Percentiles rank a stretch among this genome's conserved stretches.
Conservation (phyloP, 1,284 basidiomycete species). For the Fomitopsis betulina region DNA sequence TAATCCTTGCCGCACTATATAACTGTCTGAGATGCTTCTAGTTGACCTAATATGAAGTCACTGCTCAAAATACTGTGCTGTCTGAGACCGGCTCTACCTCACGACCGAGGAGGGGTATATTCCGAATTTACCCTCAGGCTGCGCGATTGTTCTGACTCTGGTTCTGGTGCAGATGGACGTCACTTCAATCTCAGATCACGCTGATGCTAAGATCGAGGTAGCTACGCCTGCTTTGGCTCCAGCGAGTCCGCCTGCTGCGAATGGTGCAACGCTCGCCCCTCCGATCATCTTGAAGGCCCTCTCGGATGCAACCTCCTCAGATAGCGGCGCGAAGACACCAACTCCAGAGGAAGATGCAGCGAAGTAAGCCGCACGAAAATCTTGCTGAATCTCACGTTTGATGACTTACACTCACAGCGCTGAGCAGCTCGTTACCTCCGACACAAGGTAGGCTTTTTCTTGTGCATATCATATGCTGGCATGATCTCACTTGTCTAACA, state of each 20-base stretch:
- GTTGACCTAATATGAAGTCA: too few relatives aligned
- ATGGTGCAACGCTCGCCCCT: background rate
- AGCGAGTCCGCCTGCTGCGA: too few relatives aligned
- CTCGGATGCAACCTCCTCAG: background rate
- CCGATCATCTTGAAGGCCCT: background rate
- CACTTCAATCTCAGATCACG: too few relatives aligned
- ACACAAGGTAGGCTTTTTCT: background rate
- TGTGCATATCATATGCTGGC: too few relatives aligned
- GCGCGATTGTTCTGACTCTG: background rate
- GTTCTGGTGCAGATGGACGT: too few relatives aligned
- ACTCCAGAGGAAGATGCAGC: background rate
- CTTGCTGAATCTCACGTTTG: background rate
- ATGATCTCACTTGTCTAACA: background rate
- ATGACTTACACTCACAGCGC: background rate
- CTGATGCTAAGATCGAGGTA: too few relatives aligned
- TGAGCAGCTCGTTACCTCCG: background rate
- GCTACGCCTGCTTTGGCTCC: too few relatives aligned
- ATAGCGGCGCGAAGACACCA: background rate
- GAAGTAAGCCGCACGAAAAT: background rate
- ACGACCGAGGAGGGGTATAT: background rate
- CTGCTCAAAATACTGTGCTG: too few relatives aligned
- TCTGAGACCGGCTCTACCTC: background rate
- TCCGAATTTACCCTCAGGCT: background rate
- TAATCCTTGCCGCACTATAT: background rate
- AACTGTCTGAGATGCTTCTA: too few relatives aligned